Conservation (phyloP, 2,329 filamentous ascomycete genomes). For the Ilyonectria destructans region DNA sequence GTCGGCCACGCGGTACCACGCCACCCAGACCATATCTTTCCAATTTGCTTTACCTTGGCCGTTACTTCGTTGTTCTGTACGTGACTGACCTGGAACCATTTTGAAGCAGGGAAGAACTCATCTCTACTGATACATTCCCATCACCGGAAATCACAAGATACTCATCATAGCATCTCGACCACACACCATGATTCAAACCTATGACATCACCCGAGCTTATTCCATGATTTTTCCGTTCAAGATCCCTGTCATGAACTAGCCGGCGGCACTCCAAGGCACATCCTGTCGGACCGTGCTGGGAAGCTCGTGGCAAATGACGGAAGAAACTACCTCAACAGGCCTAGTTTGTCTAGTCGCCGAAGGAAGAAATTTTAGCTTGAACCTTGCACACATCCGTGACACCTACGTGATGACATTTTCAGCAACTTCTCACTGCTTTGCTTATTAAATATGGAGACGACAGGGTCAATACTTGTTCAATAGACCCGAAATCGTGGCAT, state of each 20-base stretch:
- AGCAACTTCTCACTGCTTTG: background rate
- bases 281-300: background rate
- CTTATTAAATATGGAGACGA: conserved; percentile 9
- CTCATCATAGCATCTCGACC: no score
- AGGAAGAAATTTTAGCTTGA: background rate
- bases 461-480: background rate
- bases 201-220: no score
- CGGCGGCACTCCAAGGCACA: background rate
- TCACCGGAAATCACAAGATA: no score
- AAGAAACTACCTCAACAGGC: background rate
- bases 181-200: no score
- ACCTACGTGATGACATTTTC: background rate
- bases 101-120: no score
- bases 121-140: no score
- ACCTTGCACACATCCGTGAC: background rate
- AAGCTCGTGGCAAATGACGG: background rate
- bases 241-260: background rate
- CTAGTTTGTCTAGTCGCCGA: background rate
- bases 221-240: background rate
- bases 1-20: background rate
- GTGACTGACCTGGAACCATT: no score
- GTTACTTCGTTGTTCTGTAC: no score
- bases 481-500: conserved; percentile 13
- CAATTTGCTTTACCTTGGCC: no score
- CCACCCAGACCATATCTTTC: background rate